A percentile compares a stretch with the other conserved stretches of the same genome.
These are phyloP conservation scores for Glonium stellatum DNA, from an alignment of 495 filamentous ascomycete genomes.

Conservation along the genomic window DNA sequence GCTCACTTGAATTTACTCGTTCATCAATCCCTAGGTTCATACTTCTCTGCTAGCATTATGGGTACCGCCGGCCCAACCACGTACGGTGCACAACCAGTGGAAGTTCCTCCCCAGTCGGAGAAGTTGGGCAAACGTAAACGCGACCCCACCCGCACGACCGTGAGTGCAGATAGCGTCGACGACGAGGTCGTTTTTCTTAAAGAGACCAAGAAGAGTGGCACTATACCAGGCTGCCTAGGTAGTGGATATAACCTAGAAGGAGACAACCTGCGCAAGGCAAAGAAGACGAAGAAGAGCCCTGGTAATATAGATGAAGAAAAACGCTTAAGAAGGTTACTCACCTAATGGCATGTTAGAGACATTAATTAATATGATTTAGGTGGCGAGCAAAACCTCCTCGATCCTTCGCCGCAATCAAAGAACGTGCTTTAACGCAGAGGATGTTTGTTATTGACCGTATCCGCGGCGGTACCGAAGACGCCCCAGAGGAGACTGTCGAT, in stretches of 20 bases:
- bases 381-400: slow-evolving; percentile 34
- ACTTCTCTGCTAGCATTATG: not conserved
- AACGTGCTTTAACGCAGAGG: slow-evolving; percentile 27
- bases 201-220: not conserved
- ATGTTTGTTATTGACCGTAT: slow-evolving; percentile 53
- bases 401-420: slow-evolving; percentile 38
- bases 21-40: not conserved
- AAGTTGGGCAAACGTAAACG: slow-evolving; percentile 7
- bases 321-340: slow-evolving; percentile 34
- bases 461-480: slow-evolving; percentile 37
- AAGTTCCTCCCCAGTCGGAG: not conserved
- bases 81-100: not conserved
- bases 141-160: not conserved
- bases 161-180: slow-evolving; percentile 3
- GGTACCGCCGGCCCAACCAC: not conserved
- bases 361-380: slow-evolving; percentile 12
- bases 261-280: slow-evolving; percentile 7
- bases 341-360: not conserved
- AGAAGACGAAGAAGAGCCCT: slow-evolving; percentile 8
- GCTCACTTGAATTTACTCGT: not conserved
- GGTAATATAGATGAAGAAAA: slow-evolving; percentile 34
- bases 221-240: not conserved
- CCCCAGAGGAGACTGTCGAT: slow-evolving; percentile 52
- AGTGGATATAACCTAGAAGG: slow-evolving; percentile 4
- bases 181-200: not conserved